Evolutionary conservation across 1,284 basidiomycete genomes (phyloP).

Genomic region (Coniferiporia weirii): DNA sequence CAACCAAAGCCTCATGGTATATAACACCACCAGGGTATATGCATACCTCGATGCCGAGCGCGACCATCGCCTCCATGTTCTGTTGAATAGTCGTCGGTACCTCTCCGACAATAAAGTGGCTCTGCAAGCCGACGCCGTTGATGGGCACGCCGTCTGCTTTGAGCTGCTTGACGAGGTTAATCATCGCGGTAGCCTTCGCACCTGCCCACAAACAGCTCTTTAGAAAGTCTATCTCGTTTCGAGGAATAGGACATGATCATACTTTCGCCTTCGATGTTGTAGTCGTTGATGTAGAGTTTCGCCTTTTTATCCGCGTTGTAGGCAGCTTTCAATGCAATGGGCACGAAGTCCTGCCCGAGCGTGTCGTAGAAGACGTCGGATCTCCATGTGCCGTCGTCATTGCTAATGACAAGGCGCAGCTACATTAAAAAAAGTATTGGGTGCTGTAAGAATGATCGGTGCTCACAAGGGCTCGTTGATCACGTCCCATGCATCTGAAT

Average conservation of each 20-base stretch:
- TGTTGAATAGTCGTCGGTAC: conserved; percentile 35
- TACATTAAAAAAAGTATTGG: not conserved
- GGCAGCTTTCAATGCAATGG: conserved; percentile 32
- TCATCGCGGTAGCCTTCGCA: conserved; percentile 41
- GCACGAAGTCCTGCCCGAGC: conserved; percentile 32
- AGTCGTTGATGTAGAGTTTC: conserved; percentile 34
- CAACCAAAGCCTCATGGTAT: not conserved
- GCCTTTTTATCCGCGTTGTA: conserved; percentile 32
- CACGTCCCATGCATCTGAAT: conserved; percentile 20
- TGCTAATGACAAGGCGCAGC: conserved; percentile 17
- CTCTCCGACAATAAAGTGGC: conserved; percentile 46
- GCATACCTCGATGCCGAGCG: conserved; percentile 44
- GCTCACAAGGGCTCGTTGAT: conserved; percentile 19
- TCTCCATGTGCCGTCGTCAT: conserved; percentile 34
- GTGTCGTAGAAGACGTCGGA: conserved; percentile 32
- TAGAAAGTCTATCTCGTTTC: not conserved
- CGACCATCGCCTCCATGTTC: conserved; percentile 41
- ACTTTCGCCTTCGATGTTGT: conserved; percentile 29
- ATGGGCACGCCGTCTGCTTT: conserved; percentile 41
- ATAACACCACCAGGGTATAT: not conserved
- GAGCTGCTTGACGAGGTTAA: conserved; percentile 40
- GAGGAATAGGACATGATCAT: not conserved
- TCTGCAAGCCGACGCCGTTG: conserved; percentile 46
- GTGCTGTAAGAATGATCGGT: not conserved
- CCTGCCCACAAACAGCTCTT: conserved; percentile 20